Evolutionary conservation across 805 yeast species (phyloP).

Genomic region (Ogataea paraovalis): DNA sequence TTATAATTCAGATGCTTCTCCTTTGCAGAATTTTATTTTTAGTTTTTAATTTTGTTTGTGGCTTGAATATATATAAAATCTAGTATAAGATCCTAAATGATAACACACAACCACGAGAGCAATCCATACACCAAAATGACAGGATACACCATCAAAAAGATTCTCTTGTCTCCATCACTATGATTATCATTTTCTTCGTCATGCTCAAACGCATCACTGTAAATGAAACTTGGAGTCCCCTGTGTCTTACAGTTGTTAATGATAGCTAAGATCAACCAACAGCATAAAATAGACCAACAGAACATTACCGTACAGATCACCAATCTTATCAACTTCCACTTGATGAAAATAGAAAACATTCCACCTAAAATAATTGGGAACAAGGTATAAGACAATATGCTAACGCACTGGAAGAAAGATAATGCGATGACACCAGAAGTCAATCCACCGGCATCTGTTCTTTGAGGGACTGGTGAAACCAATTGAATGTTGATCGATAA

Average conservation of each 20-base stretch:
- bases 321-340: slow-evolving; percentile 41
- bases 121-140: slow-evolving; percentile 48
- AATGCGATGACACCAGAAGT: slow-evolving; percentile 36
- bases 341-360: slow-evolving; percentile 39
- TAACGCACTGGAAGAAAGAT: slow-evolving; percentile 51
- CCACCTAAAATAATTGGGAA: slow-evolving; percentile 53
- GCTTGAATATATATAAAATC: background rate
- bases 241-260: slow-evolving; percentile 32
- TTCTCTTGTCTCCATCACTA: slow-evolving; percentile 51
- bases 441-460: slow-evolving; percentile 23
- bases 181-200: slow-evolving; percentile 21
- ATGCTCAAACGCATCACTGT: slow-evolving; percentile 5
- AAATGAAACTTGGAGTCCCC: slow-evolving; percentile 17
- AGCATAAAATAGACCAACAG: slow-evolving; percentile 51
- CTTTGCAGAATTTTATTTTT: background rate
- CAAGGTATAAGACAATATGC: slow-evolving; percentile 52
- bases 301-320: slow-evolving; percentile 38
- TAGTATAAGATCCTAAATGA: slow-evolving; percentile 31
- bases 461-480: slow-evolving; percentile 42
- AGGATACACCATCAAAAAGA: slow-evolving; percentile 51
- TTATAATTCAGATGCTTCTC: background rate
- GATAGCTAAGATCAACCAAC: slow-evolving; percentile 48
- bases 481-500: slow-evolving; percentile 52
- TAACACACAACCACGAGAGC: slow-evolving; percentile 52
- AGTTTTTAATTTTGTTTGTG: background rate